phyloP scores from a whole-genome alignment of 306 rosid species.

The Mucuna pruriens region DNA sequence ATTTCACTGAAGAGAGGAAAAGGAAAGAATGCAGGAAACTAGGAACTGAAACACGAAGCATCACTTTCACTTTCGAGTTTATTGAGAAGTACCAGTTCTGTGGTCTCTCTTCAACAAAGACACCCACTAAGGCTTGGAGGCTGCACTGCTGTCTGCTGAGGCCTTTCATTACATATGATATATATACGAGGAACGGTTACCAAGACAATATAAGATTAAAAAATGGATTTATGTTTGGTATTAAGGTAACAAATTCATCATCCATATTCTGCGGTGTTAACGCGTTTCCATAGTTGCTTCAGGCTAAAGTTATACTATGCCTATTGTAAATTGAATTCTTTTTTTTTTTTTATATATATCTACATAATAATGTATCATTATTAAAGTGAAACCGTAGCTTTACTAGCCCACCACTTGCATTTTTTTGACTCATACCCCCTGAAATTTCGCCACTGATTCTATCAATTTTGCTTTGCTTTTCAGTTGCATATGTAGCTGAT shows the following conservation, averaged over 20 bases:
- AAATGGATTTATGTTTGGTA: conserved; percentile 27
- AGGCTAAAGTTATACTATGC: conserved; percentile 22
- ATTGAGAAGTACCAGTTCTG: conserved; percentile 31
- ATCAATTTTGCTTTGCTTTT: conserved; percentile 14
- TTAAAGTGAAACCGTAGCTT: conserved; percentile 39
- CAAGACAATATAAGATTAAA: background rate
- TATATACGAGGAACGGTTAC: background rate
- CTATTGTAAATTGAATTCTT: background rate
- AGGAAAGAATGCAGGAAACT: background rate
- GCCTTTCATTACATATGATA: background rate
- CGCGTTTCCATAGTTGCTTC: conserved; percentile 46
- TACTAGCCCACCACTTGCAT: conserved; percentile 9
- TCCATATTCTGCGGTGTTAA: conserved; percentile 46
- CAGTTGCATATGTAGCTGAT: background rate
- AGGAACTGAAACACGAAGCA: conserved; percentile 28
- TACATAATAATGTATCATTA: background rate
- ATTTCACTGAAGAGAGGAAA: background rate
- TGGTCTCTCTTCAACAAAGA: conserved; percentile 32
- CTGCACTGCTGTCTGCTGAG: conserved; percentile 26
- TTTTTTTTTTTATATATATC: too few relatives aligned
- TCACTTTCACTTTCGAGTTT: background rate
- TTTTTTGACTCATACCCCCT: conserved; percentile 24
- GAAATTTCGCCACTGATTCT: conserved; percentile 28
- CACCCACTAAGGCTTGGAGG: conserved; percentile 16
- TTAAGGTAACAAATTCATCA: conserved; percentile 42